Evolutionary conservation across 257 asterid genomes (phyloP).

Genomic region (Ocimum tenuiflorum): DNA sequence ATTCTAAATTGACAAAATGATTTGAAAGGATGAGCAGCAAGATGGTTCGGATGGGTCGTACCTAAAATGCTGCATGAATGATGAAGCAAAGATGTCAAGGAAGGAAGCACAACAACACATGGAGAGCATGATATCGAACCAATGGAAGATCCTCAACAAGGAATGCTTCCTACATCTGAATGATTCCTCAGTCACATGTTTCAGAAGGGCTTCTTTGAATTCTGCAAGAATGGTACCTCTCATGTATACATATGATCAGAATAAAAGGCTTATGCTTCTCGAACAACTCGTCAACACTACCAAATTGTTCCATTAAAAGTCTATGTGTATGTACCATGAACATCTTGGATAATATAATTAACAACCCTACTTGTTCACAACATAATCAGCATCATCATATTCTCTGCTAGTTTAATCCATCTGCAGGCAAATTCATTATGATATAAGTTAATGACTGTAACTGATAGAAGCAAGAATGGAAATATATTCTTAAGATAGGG

Average conservation of each 20-base stretch:
- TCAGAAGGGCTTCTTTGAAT: constrained; percentile 17
- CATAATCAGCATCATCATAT: constrained; percentile 61
- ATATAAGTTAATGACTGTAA: neutral
- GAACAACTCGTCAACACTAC: constrained; percentile 4
- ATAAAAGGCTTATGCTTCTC: constrained; percentile 12
- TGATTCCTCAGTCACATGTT: neutral
- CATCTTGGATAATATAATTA: no score
- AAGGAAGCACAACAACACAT: neutral
- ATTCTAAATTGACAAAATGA: neutral
- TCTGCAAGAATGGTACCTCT: constrained; percentile 27
- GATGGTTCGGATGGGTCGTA: neutral
- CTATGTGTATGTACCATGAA: neutral
- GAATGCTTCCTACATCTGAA: neutral
- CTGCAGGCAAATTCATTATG: constrained; percentile 11
- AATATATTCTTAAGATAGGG: no score
- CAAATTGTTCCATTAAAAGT: neutral
- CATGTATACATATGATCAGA: constrained; percentile 25
- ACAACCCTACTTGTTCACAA: no score
- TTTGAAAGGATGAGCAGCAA: neutral
- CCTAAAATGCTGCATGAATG: neutral
- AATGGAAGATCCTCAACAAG: neutral
- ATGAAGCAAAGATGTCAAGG: neutral
- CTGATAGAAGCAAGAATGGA: no score
- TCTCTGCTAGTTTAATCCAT: constrained; percentile 82
- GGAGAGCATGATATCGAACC: neutral